Evolutionary conservation across 2,329 filamentous ascomycete genomes (phyloP).

Genomic region (Alternaria sp.): DNA sequence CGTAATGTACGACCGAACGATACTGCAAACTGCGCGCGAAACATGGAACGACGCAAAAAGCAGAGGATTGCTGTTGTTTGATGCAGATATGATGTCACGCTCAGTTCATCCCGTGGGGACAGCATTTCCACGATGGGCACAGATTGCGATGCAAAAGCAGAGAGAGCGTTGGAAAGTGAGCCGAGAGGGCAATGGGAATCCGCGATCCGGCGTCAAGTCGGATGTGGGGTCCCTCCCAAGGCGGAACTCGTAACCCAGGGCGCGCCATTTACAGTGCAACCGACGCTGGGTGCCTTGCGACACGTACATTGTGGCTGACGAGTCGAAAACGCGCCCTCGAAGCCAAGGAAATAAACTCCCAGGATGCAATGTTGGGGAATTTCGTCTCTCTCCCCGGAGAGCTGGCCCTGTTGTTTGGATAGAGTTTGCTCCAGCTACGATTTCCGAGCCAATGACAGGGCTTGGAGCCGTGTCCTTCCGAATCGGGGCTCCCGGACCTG

Average conservation of each 20-base stretch:
- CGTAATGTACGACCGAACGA: neutral
- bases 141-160: neutral
- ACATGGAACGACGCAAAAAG: constrained; percentile 1
- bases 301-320: neutral
- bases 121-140: neutral
- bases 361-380: neutral
- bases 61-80: neutral
- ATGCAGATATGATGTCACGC: neutral
- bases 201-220: neutral
- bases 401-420: constrained; percentile 1
- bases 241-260: constrained; percentile 2
- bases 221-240: constrained; percentile 3
- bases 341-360: neutral
- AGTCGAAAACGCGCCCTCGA: neutral
- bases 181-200: neutral
- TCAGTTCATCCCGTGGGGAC: neutral
- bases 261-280: neutral
- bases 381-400: neutral
- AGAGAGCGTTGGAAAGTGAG: constrained; percentile 1
- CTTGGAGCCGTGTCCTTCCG: neutral
- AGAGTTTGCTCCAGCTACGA: neutral
- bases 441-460: constrained; percentile 1
- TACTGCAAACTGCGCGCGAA: neutral
- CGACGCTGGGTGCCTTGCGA: neutral
- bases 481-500: neutral